Base-by-base conservation (phyloP, 371 early-diverging fungal genomes). In the Mortierella sp. region DNA sequence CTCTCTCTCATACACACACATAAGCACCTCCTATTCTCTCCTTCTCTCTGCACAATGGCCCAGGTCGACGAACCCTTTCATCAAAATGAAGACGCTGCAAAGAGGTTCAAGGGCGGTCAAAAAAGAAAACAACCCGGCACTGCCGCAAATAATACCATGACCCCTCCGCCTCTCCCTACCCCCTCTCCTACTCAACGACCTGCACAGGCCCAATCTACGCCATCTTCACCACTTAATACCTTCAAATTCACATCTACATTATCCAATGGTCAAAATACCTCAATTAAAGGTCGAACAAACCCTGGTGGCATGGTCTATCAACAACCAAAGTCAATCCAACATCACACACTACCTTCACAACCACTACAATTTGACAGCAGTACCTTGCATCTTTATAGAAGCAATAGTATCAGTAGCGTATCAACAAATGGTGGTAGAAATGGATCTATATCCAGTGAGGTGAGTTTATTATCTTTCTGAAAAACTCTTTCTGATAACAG, bases 291-390 rank as follows among this genome's bases (percentile, higher is more conserved):
- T 29, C 55, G 61, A 26, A 29, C 59, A 4, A 60, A 19, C 57
- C 23, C 51, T 5, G 23, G 37, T 2, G 61, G 70, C 40, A 60
- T 66, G 60, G 71, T 76, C 2, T 76, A 76, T 37, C 76, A 70
- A 22, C 76, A 76, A 37, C 76, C 76, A 49, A 76, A 67, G 34
- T 70, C 71, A 15, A 57, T 76, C 0, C 71, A 76, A 60, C 76
- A 76, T 53, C 71, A 76, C 34, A 61, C 70, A 22, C 55, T 76
- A 6, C 66, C 76, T 13, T 56, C 75, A 2, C 75, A 74, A 13
- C 75, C 75, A 0, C 26, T 75, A 7, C 65, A 75, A 29, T 28
- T 72, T 15, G 61, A 35, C 29, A 70, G 64, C n/a, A 26, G n/a
- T n/a, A 67, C 40, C 32, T 62, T 67, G 49, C 62, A 35, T 3